Evolutionary conservation across 768 basidiomycete genomes (phyloP), one percentile per base, ranked within the genome.

Genomic region (Termitomyces sp.): DNA sequence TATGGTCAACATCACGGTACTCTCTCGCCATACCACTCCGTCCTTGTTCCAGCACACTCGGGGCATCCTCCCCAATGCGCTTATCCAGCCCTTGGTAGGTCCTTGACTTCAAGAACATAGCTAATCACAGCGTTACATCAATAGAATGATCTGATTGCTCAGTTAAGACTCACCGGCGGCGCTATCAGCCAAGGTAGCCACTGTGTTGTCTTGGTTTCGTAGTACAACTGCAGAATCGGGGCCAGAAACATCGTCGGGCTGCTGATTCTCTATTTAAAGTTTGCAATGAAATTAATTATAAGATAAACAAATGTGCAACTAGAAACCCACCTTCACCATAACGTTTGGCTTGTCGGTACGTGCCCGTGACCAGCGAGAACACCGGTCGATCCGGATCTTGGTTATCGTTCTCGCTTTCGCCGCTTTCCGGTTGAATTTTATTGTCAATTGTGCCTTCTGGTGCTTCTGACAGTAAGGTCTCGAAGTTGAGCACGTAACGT

Each of bases 291-390:
- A n/a, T n/a, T n/a, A n/a, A n/a, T n/a, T n/a, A n/a, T n/a, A n/a
- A n/a, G n/a, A n/a, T n/a, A n/a, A n/a, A n/a, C n/a, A n/a, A n/a
- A n/a, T n/a, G n/a, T n/a, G n/a, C n/a, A n/a, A n/a, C n/a, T n/a
- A n/a, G n/a, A n/a, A 44, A 16, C 56, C 1, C 29, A 59, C 64
- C 58, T 45, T 68, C 75, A 20, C 83, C 82, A 58, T 86, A 94
- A 10, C 80, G 81, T 65, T 85, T 89, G 15, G 84, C 78, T 27
- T 91, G 85, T 22, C 94, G 77, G 64, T 95, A 96, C 56, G 80
- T 89, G 12, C 96, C 96, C 0, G 89, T 94, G 2, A 89, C 71
- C 2, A 94, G 79, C 0, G 94, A 97, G 68, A 96, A 98, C 13
- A 84, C 77, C 0, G 94, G 94, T 52, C 75, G 77, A 56, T 93